Evolutionary conservation across 148 eudicot genomes (phyloP), one percentile per base, ranked within the genome.

Genomic region (Silene latifolia): DNA sequence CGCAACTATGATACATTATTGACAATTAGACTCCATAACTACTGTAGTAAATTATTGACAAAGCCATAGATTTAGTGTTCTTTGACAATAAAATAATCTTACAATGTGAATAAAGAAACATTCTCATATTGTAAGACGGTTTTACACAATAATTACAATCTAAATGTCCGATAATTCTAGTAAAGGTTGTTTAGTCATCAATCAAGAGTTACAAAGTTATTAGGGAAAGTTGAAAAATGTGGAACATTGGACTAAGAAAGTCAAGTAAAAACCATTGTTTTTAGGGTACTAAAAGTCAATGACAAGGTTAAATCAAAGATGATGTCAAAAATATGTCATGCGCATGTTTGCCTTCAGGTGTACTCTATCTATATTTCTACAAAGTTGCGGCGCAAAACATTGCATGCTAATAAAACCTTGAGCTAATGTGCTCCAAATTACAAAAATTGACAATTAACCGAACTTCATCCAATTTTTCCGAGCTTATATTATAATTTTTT

Each of bases 301-400:
- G 5, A 21, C 53, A 71, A 67, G 70, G 83, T 77, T 23, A 67
- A 76, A 76, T 81, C 71, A 76, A 13, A 68, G 74, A 13, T 81
- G 77, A 81, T 18, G 80, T 76, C 77, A 81, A 19, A 12, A 24
- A 17, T 25, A 60, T 77, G 80, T 81, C 83, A 81, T 72, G 74
- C 74, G 70, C 76, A 81, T 65, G 80, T 81, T 74, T 77, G 77
- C 77, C 77, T 76, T 81, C 80, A 72, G 79, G 80, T 76, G 76
- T 72, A 66, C 44, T 7, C 72, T 70, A 9, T 47, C 46, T 20
- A 51, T 51, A 32, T 32, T 1, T 32, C 74, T 60, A 61, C 69
- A 27, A 23, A 51, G 18, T 56, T 71, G 74, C 71, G 72, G 65
- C 66, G 76, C 60, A 57, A 56, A 57, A 71, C 67, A 75, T 71